phyloP scores from a whole-genome alignment of 1,139 yeast genomes.

The Saccharomycopsis hybrid region DNA sequence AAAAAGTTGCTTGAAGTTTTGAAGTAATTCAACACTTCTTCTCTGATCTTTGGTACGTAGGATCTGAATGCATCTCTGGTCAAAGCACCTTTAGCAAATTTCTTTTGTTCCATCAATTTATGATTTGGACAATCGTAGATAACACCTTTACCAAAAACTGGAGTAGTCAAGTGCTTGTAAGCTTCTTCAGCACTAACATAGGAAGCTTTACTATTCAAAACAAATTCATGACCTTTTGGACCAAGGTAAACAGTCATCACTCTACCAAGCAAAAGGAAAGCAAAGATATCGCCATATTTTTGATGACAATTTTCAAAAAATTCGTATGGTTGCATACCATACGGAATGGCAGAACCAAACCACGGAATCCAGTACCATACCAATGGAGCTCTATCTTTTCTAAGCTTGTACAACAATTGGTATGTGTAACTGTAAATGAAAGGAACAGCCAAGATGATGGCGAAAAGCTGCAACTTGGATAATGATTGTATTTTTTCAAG shows the following conservation, averaged over 20 bases:
- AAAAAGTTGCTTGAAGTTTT: slow-evolving; percentile 38
- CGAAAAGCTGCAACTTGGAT: slow-evolving; percentile 7
- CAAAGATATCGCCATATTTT: slow-evolving; percentile 87
- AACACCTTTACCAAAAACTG: slow-evolving; percentile 96
- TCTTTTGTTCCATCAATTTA: slow-evolving; percentile 96
- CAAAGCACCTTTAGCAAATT: slow-evolving; percentile 86
- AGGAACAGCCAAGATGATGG: slow-evolving; percentile 25
- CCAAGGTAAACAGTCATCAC: slow-evolving; percentile 95
- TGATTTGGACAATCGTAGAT: slow-evolving; percentile 94
- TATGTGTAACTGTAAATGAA: slow-evolving; percentile 55
- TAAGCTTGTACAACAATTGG: slow-evolving; percentile 65
- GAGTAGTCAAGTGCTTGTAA: slow-evolving; percentile 90
- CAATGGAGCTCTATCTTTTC: slow-evolving; percentile 79
- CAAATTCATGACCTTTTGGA: slow-evolving; percentile 96
- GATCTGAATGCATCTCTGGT: slow-evolving; percentile 76
- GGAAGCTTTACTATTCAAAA: slow-evolving; percentile 79
- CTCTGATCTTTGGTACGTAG: slow-evolving; percentile 84
- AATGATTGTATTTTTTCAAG: neutral
- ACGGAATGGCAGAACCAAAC: slow-evolving; percentile 84
- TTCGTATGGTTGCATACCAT: slow-evolving; percentile 90
- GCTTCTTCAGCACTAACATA: slow-evolving; percentile 97
- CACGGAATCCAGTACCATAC: slow-evolving; percentile 94
- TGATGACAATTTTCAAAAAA: slow-evolving; percentile 73
- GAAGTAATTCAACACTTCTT: slow-evolving; percentile 69
- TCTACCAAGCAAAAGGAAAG: slow-evolving; percentile 82